These are phyloP conservation scores for Synchytrium microbalum DNA, from an alignment of 371 early-diverging fungal genomes.

Conservation along the genomic window DNA sequence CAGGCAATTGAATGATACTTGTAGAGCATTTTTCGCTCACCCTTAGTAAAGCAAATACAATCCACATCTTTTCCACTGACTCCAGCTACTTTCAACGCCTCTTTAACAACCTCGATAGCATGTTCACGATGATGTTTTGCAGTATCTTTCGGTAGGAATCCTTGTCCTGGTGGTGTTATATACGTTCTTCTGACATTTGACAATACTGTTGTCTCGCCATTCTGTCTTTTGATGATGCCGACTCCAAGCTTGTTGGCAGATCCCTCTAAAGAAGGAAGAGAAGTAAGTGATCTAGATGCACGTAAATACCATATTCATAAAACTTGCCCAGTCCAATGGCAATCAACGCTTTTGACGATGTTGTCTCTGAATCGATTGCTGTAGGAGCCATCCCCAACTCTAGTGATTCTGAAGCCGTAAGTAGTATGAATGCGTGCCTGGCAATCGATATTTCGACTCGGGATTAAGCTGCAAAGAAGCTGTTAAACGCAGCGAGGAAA, in stretches of 20 bases:
- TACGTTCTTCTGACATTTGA: slow-evolving; percentile 94
- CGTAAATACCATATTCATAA: neutral
- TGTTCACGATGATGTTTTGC: slow-evolving; percentile 91
- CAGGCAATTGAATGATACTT: neutral
- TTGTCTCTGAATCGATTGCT: no score
- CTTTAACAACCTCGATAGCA: slow-evolving; percentile 67
- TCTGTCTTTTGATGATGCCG: slow-evolving; percentile 82
- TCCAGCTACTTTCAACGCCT: slow-evolving; percentile 73
- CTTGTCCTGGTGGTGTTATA: slow-evolving; percentile 95
- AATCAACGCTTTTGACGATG: no score
- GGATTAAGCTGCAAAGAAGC: no score
- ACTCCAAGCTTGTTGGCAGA: slow-evolving; percentile 99
- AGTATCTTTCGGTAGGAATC: slow-evolving; percentile 95
- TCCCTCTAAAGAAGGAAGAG: slow-evolving; percentile 65
- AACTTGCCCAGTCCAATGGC: neutral
- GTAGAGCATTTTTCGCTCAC: slow-evolving; percentile 19
- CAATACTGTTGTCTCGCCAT: slow-evolving; percentile 53
- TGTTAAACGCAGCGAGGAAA: no score
- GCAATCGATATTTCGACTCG: no score
- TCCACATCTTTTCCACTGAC: slow-evolving; percentile 74
- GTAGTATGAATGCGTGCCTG: no score
- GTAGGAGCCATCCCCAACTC: no score
- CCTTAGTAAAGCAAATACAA: slow-evolving; percentile 96
- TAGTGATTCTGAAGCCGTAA: no score
- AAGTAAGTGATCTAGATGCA: neutral